Percentiles rank a stretch among this genome's conserved stretches.
Conservation (phyloP, 176 grass and related monocot genomes). For the Phyllostachys edulis region DNA sequence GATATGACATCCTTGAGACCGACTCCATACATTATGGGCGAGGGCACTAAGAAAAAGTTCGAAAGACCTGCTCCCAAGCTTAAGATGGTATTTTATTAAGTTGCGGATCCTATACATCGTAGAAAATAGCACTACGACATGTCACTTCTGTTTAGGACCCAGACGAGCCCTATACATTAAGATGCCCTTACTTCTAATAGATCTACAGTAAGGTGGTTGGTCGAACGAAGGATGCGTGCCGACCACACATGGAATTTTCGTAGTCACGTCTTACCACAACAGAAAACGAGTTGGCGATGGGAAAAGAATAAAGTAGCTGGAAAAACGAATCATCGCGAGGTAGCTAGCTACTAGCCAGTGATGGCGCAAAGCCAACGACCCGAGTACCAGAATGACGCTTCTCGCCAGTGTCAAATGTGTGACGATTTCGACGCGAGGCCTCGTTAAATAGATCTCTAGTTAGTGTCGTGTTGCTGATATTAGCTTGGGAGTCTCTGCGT, state of each 20-base stretch:
- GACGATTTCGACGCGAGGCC: not conserved
- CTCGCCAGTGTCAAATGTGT: not conserved
- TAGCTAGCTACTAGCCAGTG: not conserved
- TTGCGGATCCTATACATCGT: too few relatives aligned
- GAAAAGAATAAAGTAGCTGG: not conserved
- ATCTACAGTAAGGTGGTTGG: too few relatives aligned
- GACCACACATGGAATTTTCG: not conserved
- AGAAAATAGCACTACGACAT: too few relatives aligned
- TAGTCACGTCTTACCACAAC: not conserved
- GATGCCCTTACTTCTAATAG: too few relatives aligned
- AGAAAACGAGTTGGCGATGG: not conserved
- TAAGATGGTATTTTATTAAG: too few relatives aligned
- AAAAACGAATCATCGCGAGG: not conserved
- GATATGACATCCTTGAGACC: too few relatives aligned
- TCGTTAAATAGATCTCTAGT: not conserved
- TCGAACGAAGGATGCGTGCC: too few relatives aligned
- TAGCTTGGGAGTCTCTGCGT: not conserved
- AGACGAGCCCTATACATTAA: too few relatives aligned
- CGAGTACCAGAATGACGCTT: not conserved
- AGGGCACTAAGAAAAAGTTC: too few relatives aligned
- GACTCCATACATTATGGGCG: too few relatives aligned
- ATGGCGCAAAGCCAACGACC: constrained; percentile 13
- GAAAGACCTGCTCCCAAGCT: too few relatives aligned
- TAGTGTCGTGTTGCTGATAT: not conserved
- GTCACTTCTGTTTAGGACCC: too few relatives aligned